Conservation (phyloP, 75 land plant genomes). For the Pinus tabuliformis region DNA sequence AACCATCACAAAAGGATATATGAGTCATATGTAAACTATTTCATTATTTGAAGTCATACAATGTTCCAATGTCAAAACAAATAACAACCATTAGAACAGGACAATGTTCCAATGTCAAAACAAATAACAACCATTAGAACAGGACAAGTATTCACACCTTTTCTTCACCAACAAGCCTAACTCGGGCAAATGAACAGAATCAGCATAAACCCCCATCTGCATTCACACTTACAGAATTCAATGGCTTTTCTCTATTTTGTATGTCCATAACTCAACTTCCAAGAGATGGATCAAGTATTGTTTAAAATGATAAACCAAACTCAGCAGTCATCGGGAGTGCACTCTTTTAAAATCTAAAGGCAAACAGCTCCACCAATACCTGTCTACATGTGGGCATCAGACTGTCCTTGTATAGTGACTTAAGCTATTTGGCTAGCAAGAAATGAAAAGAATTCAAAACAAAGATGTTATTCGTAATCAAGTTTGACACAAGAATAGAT, state of each 20-base stretch:
- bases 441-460: neutral
- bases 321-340: neutral
- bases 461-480: no score
- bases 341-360: neutral
- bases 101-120: no score
- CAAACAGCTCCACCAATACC: neutral
- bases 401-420: no score
- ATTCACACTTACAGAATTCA: neutral
- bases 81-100: no score
- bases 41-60: no score
- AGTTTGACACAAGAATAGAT: no score
- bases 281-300: neutral
- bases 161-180: slow-evolving; percentile 52
- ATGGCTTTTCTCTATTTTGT: neutral
- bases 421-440: no score
- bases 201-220: slow-evolving; percentile 69
- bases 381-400: no score
- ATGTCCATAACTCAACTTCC: neutral
- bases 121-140: no score
- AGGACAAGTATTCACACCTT: slow-evolving; percentile 23
- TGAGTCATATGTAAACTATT: no score
- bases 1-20: no score
- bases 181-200: slow-evolving; percentile 63
- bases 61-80: no score
- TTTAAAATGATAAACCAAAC: neutral